phyloP scores from a whole-genome alignment of 192 early-diverging fungal genomes.

The Backusella circina region DNA sequence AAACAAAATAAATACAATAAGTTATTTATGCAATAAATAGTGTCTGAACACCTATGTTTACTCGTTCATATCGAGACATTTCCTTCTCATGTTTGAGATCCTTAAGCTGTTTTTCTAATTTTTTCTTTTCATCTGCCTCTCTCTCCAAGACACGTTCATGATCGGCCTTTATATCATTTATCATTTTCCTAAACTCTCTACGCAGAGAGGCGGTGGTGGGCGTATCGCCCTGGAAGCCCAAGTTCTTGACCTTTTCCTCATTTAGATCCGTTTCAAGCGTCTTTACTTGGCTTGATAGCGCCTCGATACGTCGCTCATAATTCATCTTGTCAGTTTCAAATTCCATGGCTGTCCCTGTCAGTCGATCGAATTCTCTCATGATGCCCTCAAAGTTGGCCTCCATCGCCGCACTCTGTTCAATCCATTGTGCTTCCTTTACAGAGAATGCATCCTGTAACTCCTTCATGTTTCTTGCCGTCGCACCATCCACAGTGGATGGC shows the following conservation, averaged over 20 bases:
- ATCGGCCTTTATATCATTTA: conserved; percentile 44
- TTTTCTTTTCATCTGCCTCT: conserved; percentile 45
- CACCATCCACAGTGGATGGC: not conserved
- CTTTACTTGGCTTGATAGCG: conserved; percentile 16
- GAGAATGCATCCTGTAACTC: conserved; percentile 4
- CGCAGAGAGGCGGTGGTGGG: conserved; percentile 45
- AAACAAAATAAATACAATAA: not conserved
- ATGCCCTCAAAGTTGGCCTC: conserved; percentile 42
- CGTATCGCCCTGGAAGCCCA: conserved; percentile 25
- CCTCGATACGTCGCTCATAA: conserved; percentile 33
- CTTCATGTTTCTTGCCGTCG: not conserved
- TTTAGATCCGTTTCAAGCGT: conserved; percentile 31
- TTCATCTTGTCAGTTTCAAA: conserved; percentile 37
- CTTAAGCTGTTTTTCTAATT: conserved; percentile 39
- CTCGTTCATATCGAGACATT: conserved; percentile 32
- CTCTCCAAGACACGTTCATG: conserved; percentile 45
- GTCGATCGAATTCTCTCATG: conserved; percentile 41
- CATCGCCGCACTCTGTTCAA: conserved; percentile 26
- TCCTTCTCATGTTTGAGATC: conserved; percentile 43
- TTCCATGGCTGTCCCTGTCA: conserved; percentile 40
- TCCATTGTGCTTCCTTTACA: conserved; percentile 17
- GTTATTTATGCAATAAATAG: conserved; percentile 11
- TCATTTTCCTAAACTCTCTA: conserved; percentile 53
- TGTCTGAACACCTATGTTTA: conserved; percentile 38
- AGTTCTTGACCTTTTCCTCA: conserved; percentile 33